Evolutionary conservation across 2,329 filamentous ascomycete species (phyloP).

Genomic region (Colletotrichum agaves): DNA sequence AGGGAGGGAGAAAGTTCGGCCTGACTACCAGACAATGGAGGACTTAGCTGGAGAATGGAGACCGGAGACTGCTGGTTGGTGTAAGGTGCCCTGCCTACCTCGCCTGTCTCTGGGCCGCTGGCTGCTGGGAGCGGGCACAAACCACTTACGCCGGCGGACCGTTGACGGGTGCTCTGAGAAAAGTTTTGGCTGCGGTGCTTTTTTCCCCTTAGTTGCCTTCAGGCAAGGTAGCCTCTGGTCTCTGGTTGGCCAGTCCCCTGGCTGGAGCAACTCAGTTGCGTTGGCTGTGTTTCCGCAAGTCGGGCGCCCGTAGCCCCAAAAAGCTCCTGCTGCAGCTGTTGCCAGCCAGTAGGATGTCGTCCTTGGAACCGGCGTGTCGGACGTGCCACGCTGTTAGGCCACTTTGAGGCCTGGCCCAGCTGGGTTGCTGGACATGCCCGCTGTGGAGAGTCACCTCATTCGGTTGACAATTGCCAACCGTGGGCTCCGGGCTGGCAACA

Average conservation of each 20-base stretch:
- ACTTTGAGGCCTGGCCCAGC: conserved; percentile 19
- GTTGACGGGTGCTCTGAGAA: not conserved
- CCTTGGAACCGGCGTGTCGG: conserved; percentile 19
- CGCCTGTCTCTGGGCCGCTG: not conserved
- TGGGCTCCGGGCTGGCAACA: not conserved
- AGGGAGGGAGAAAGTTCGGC: conserved; percentile 35
- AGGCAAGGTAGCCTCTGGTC: not conserved
- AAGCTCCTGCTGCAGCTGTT: not conserved
- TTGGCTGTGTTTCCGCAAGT: conserved; percentile 28
- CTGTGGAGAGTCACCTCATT: conserved; percentile 18
- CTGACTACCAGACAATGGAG: conserved; percentile 19
- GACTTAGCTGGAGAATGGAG: not conserved
- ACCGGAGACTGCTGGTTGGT: not conserved
- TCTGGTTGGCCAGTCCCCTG: not conserved
- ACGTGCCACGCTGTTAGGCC: conserved; percentile 28
- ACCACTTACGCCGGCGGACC: conserved; percentile 2
- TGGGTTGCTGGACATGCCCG: conserved; percentile 11
- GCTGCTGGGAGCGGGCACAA: not conserved
- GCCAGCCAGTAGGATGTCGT: conserved; percentile 30
- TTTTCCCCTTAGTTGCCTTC: not conserved
- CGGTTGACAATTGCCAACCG: not conserved
- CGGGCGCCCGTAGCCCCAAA: conserved; percentile 19
- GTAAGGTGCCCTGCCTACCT: too few relatives aligned
- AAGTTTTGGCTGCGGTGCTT: conserved; percentile 2
- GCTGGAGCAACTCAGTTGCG: conserved; percentile 3